Evolutionary conservation across 257 asterid species (phyloP), one percentile per base, ranked within the genome.

Genomic region (Solanum appendiculatum): DNA sequence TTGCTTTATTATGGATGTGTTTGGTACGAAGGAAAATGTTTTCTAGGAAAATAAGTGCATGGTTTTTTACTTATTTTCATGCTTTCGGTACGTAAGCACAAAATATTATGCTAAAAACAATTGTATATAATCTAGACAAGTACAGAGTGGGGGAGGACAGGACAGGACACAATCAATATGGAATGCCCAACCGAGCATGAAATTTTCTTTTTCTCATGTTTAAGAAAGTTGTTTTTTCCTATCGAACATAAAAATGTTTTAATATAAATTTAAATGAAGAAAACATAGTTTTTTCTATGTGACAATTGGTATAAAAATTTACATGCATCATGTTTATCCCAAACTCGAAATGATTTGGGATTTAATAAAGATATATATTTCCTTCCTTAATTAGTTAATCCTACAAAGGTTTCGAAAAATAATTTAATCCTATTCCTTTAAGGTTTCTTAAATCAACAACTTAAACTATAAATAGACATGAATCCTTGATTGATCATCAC

Each of bases 21-120:
- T 54, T 3, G 2, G 69, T 60, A 23, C 0, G 7, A 23, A 5
- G 9, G 34, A 25, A 64, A 25, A 25, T 63, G 18, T 58, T 58
- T 58, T 58, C 27, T 9, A 58, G 27, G 15, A 60, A 4, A 60
- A 23, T 23, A 23, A 9, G 68, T 60, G 27, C 68, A 4, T 9
- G 13, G 0, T 8, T 56, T 56, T 60, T 23, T 9, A 60, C 31
- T 60, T 23, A 60, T 60, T 60, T 23, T 4, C 31, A n/a, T 60
- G 1, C 0, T 9, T 9, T 54, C 0, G 3, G 1, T 23, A 60
- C 1, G 7, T 1, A 60, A 60, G 15, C 0, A 23, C 9, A 60
- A 23, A 2, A 60, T 60, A 60, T 3, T 23, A 60, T 5, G 1
- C 0, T 23, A 60, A 23, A 23, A 60, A 5, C 1, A 60, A 23